Conservation (phyloP, 306 rosid genomes). For the Bauhinia variegata region DNA sequence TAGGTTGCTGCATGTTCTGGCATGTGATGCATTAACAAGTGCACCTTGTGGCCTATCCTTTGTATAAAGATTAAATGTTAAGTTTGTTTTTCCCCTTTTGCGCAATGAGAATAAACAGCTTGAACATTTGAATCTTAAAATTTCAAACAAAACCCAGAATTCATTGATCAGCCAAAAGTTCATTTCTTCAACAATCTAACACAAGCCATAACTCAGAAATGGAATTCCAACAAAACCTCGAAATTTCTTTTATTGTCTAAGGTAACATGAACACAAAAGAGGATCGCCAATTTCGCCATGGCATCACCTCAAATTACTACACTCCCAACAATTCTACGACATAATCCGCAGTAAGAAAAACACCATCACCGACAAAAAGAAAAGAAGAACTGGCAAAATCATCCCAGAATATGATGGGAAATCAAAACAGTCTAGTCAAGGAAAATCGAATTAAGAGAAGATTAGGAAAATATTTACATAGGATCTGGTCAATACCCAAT, state of each 20-base stretch:
- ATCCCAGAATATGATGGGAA: background rate
- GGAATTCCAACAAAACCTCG: too few species aligned
- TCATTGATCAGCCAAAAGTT: background rate
- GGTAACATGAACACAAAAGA: background rate
- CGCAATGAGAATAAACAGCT: too few species aligned
- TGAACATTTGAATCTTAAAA: background rate
- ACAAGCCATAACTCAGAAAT: background rate
- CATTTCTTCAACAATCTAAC: constrained; percentile 2
- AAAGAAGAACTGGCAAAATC: background rate
- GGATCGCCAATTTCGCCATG: background rate
- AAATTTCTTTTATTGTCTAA: constrained; percentile 4
- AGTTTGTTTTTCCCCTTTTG: too few species aligned
- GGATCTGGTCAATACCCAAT: constrained; percentile 8
- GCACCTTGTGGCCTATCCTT: constrained; percentile 1
- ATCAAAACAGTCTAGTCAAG: background rate
- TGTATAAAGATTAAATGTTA: background rate
- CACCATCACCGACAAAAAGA: background rate
- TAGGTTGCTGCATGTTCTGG: background rate
- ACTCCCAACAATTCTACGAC: background rate
- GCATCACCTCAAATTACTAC: background rate
- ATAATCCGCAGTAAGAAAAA: constrained; percentile 20
- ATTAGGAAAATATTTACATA: background rate
- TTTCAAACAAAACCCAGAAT: constrained; percentile 19
- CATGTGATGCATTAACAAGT: background rate
- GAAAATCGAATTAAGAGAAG: background rate